Percentiles rank a stretch among this genome's conserved stretches.
phyloP scores from a whole-genome alignment of 116 monocot genomes.

The Dioscorea cayenensis region DNA sequence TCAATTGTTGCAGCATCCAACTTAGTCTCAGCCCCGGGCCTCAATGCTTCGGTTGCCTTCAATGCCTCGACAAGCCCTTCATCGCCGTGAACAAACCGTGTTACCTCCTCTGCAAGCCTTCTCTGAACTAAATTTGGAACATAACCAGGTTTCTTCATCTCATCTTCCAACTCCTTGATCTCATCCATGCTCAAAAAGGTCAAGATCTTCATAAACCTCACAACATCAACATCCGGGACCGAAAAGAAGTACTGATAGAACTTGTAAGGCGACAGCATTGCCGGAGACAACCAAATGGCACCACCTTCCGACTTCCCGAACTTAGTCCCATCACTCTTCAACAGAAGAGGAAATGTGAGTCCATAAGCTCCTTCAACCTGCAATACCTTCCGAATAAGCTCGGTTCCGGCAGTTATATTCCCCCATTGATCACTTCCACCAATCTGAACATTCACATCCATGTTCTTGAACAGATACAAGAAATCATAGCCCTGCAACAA shows the following conservation, averaged over 20 bases:
- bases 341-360: conserved; percentile 81
- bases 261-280: conserved; percentile 77
- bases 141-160: conserved; percentile 65
- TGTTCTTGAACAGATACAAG: conserved; percentile 69
- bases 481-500: conserved; percentile 89
- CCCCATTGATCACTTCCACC: conserved; percentile 98
- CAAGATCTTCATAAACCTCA: conserved; percentile 78
- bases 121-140: conserved; percentile 60
- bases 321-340: conserved; percentile 91
- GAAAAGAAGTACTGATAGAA: conserved; percentile 89
- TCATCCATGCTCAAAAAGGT: conserved; percentile 83
- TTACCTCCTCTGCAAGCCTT: conserved; percentile 87
- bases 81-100: conserved; percentile 82
- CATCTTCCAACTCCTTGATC: conserved; percentile 64
- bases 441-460: conserved; percentile 88
- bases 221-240: conserved; percentile 80
- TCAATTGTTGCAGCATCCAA: conserved; percentile 66
- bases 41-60: conserved; percentile 69
- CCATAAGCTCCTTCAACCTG: conserved; percentile 83
- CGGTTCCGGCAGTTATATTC: conserved; percentile 91
- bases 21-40: conserved; percentile 68
- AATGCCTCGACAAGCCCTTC: conserved; percentile 70
- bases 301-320: conserved; percentile 89
- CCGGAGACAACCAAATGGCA: conserved; percentile 69
- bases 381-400: conserved; percentile 76